Conservation (phyloP, 768 basidiomycete genomes). For the Russula brevipes region DNA sequence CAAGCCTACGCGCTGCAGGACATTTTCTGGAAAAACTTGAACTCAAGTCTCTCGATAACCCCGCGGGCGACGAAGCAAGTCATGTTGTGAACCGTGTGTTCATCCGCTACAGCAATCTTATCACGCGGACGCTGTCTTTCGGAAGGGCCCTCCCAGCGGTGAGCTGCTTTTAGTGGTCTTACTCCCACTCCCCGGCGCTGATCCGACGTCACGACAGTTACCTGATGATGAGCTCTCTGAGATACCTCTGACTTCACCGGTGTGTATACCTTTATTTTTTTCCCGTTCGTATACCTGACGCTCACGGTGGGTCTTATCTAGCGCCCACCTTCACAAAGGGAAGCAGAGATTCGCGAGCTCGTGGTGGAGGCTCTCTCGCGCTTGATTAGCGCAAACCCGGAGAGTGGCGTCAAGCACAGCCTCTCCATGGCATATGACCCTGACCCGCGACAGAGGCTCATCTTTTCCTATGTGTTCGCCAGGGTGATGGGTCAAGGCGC, state of each 20-base stretch:
- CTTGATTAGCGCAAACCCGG: slow-evolving; percentile 77
- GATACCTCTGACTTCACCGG: not conserved
- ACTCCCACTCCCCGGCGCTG: not conserved
- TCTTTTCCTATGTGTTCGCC: slow-evolving; percentile 82
- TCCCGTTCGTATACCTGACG: not conserved
- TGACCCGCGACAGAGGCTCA: slow-evolving; percentile 63
- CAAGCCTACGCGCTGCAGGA: slow-evolving; percentile 68
- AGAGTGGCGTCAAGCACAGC: slow-evolving; percentile 86
- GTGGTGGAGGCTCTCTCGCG: slow-evolving; percentile 78
- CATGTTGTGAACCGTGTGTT: slow-evolving; percentile 76
- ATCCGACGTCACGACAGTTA: not conserved
- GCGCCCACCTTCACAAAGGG: slow-evolving; percentile 26
- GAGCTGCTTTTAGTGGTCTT: slow-evolving; percentile 1
- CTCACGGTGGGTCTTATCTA: not conserved
- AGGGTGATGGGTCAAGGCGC: slow-evolving; percentile 76
- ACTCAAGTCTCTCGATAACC: slow-evolving; percentile 52
- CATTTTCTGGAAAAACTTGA: slow-evolving; percentile 71
- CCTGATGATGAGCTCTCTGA: slow-evolving; percentile 9
- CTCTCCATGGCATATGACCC: slow-evolving; percentile 71
- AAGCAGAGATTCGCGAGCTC: slow-evolving; percentile 58
- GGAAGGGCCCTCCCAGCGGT: slow-evolving; percentile 42
- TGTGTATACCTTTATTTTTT: not conserved
- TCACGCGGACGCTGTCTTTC: slow-evolving; percentile 56
- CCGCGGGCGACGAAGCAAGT: slow-evolving; percentile 55
- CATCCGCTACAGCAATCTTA: slow-evolving; percentile 64